These are phyloP conservation scores for Saitozyma sp. DNA, from an alignment of 768 basidiomycete species.

Conservation along the genomic window DNA sequence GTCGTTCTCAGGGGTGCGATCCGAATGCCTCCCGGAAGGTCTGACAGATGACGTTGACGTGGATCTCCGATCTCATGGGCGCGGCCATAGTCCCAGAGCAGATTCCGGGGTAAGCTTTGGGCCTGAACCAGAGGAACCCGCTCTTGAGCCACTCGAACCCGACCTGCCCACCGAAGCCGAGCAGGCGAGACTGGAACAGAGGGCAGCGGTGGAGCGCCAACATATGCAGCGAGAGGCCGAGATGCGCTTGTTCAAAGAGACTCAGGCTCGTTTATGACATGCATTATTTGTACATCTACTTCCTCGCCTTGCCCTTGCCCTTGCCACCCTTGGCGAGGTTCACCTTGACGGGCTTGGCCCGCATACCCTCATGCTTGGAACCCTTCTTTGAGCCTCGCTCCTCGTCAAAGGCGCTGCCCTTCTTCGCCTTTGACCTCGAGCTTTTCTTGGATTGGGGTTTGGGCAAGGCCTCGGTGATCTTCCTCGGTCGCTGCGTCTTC, in stretches of 20 bases:
- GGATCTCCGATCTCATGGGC: neutral
- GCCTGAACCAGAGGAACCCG: too few relatives aligned
- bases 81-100: neutral
- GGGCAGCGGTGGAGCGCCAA: constrained; percentile 3
- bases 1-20: constrained; percentile 16
- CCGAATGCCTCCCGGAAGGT: constrained; percentile 10
- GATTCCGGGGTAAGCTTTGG: neutral
- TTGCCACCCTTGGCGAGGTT: constrained; percentile 31
- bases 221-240: constrained; percentile 6
- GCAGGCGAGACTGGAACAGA: constrained; percentile 1
- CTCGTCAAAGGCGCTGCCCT: constrained; percentile 39
- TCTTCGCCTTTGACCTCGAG: constrained; percentile 15
- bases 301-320: constrained; percentile 16
- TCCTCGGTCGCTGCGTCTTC: constrained; percentile 69
- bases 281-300: constrained; percentile 4
- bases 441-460: constrained; percentile 13
- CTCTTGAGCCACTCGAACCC: neutral
- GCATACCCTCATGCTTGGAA: constrained; percentile 38
- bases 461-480: constrained; percentile 65
- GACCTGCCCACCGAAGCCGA: constrained; percentile 11
- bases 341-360: constrained; percentile 37
- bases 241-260: constrained; percentile 3
- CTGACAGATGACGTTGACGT: constrained; percentile 21
- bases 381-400: constrained; percentile 9
- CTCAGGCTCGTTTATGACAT: constrained; percentile 6